Base-by-base conservation (phyloP, 768 basidiomycete genomes). In the Postia placenta region DNA sequence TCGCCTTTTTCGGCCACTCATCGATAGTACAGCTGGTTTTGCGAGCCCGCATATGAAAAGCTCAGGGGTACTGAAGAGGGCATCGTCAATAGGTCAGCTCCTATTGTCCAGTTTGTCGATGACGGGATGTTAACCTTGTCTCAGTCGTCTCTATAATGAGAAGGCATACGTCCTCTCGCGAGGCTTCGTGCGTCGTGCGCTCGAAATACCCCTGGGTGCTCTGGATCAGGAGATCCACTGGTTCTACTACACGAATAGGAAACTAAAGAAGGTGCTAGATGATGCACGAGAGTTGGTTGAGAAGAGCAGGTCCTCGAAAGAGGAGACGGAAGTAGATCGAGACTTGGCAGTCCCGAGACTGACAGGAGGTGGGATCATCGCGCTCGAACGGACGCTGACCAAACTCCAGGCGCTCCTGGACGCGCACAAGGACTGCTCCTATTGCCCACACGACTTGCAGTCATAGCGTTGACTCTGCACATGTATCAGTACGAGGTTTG, bases 11-110 rank as follows among this genome's bases (percentile, higher is more conserved):
- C 17, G 14, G 17, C n/a, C 3, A 45, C 50, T 38, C 50, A 38
- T 39, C 19, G 24, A 33, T 30, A 4, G 39, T 19, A 23, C 19
- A 90, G 87, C 49, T 91, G 85, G 85, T 93, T 84, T 61, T 92
- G 88, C 57, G 92, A 97, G 62, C 93, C 93, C 22, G 91, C 91
- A 0, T 96, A 87, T 59, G 93, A 95, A 60, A 96, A 93, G 60
- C 70, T 95, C 36, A 76, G 90, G 53, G 91, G 92, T 1, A 95
- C 93, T 0, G 82, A 86, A 55, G 93, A 96, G 63, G 93, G 90
- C 26, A 85, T 74, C 41, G 81, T 93, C 46, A 94, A 92, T 60
- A 91, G 88, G 83, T 85, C 45, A 69, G 39, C 14, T 24, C 26
- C n/a, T 22, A 33, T 20, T 27, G 38, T 19, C 9, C 20, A 9